These are phyloP conservation scores for Xylaria acuta DNA, from an alignment of 495 filamentous ascomycete genomes.

Conservation along the genomic window DNA sequence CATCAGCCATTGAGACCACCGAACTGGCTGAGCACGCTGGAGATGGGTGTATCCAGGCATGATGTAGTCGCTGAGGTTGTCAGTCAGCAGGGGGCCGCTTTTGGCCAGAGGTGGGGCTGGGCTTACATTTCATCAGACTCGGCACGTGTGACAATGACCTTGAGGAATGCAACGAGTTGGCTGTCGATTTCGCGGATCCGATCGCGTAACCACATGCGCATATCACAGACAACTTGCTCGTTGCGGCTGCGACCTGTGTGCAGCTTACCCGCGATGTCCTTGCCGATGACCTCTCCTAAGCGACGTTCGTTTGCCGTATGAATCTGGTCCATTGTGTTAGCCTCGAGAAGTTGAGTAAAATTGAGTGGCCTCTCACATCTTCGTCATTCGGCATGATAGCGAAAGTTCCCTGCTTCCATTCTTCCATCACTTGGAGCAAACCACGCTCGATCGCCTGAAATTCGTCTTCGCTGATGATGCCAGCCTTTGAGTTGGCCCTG, in stretches of 20 bases:
- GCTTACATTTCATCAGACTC: too few species aligned
- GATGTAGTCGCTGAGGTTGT: conserved; percentile 43
- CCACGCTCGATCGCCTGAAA: too few species aligned
- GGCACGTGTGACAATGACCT: too few species aligned
- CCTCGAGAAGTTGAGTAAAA: too few species aligned
- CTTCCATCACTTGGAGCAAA: too few species aligned
- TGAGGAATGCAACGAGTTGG: conserved; percentile 70
- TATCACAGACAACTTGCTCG: conserved; percentile 92
- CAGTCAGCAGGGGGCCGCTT: too few species aligned
- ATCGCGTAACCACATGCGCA: conserved; percentile 89
- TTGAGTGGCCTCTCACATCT: too few species aligned
- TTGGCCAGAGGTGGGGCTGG: too few species aligned
- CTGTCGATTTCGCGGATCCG: conserved; percentile 75
- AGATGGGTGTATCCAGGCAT: conserved; percentile 88
- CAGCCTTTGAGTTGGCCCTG: too few species aligned
- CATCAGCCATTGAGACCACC: conserved; percentile 88
- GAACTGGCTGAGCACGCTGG: conserved; percentile 88
- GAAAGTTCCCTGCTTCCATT: too few species aligned
- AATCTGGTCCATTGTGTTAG: conserved; percentile 47
- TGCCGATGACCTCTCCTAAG: conserved; percentile 88
- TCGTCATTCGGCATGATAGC: too few species aligned
- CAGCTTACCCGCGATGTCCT: conserved; percentile 84
- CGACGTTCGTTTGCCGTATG: conserved; percentile 93
- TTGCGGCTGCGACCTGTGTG: conserved; percentile 93
- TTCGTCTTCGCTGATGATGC: too few species aligned